Base-by-base conservation (phyloP, 352 stramenopile species). In the Phytopythium helicoides region DNA sequence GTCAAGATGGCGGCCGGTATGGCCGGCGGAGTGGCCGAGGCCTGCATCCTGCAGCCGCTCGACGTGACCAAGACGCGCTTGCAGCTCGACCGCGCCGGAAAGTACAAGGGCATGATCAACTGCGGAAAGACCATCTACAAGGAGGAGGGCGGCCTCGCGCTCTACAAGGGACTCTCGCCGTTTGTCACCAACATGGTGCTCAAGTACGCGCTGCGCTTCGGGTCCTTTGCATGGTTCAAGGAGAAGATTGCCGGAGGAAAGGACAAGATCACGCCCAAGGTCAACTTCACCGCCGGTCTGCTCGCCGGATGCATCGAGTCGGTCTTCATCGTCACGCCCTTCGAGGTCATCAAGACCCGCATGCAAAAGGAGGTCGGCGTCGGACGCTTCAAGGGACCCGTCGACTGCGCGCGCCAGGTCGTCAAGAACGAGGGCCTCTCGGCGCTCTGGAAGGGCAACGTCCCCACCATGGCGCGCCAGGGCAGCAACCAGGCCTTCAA, bases 401-500 rank as follows among this genome's bases (percentile, higher is more conserved):
- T 98, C 15, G 95, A 99, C 72, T 98, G 95, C 35, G 96, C 94
- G 8, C 69, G 76, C 22, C 77, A 97, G 31, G 86, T 99, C 49
- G 75, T 97, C 3, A 68, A 70, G 40, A 96, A 99, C 65, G 96
- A 99, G 72, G 96, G 95, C 28, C 41, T 95, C 36, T 76, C 81
- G 33, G 95, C 95, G 47, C 74, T 99, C 40, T 99, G 97, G 82
- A 99, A 98, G 66, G 89, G 89, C 47, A 92, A 96, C 56, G 66
- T 98, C 16, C 96, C 97, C 15, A 99, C 96, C 14, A 98, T 98
- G 87, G 73, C 97, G 39, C 85, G 96, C 36, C 96, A 99, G 73
- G 96, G 96, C 28, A 97, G 86, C 64, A 99, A 99, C 81, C 96
- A 99, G 70, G 96, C 95, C 6, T 97, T 98, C 56, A 99, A 99